These are phyloP conservation scores for Aphanocladium album DNA, from an alignment of 2,329 filamentous ascomycete genomes.

Conservation along the genomic window DNA sequence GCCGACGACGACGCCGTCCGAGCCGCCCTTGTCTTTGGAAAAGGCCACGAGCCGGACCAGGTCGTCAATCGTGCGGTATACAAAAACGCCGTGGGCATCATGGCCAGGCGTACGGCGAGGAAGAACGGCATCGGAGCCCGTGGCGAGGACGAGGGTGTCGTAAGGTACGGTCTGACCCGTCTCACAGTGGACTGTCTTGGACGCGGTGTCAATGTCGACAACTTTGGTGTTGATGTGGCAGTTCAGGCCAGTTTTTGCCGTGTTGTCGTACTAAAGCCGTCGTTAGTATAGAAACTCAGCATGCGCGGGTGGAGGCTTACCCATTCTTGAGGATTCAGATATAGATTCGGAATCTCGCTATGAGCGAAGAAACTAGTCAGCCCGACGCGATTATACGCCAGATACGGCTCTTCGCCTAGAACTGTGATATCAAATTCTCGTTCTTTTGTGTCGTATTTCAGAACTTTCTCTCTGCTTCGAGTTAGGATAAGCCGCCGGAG, in stretches of 20 bases:
- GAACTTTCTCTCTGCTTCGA: conserved; percentile 67
- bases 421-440: conserved; percentile 77
- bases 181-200: conserved; percentile 11
- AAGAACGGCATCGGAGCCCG: conserved; percentile 73
- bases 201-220: conserved; percentile 49
- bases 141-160: conserved; percentile 73
- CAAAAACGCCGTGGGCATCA: conserved; percentile 82
- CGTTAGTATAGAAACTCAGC: not conserved
- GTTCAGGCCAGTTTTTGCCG: conserved; percentile 62
- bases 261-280: conserved; percentile 55
- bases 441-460: conserved; percentile 74
- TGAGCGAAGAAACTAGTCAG: conserved; percentile 87
- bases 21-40: conserved; percentile 60
- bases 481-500: not conserved
- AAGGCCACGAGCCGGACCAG: conserved; percentile 59
- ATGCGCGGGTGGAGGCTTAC: conserved; percentile 34
- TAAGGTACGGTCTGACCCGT: conserved; percentile 51
- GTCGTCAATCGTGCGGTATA: conserved; percentile 51
- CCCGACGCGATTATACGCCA: conserved; percentile 88
- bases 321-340: conserved; percentile 81
- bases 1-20: conserved; percentile 71
- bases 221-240: conserved; percentile 73
- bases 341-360: conserved; percentile 78
- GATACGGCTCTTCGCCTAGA: conserved; percentile 79
- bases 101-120: conserved; percentile 65